Conservation (phyloP, 2,329 filamentous ascomycete species). For the Botryotinia narcissicola region DNA sequence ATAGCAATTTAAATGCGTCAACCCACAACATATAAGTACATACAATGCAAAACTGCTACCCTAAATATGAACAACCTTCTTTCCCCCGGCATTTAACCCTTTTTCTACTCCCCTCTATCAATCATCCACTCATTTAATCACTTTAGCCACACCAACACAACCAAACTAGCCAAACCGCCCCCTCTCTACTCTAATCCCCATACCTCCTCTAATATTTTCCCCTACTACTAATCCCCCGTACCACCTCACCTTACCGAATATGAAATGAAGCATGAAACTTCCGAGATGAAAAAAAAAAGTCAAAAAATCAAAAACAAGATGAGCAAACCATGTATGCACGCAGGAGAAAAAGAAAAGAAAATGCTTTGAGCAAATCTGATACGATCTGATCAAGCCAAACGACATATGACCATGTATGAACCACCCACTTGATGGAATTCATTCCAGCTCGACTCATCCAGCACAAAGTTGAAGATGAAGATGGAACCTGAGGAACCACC, state of each 20-base stretch:
- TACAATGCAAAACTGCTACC: background rate
- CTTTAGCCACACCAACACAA: background rate
- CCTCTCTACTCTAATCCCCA: background rate
- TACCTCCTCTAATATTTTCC: background rate
- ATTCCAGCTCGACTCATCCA: background rate
- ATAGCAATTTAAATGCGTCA: constrained; percentile 16
- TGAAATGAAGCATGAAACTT: background rate
- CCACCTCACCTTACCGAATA: background rate
- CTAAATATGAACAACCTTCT: constrained; percentile 14
- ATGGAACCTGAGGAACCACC: background rate
- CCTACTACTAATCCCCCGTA: background rate
- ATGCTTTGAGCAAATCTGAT: background rate
- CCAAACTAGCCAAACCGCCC: background rate
- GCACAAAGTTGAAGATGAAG: background rate
- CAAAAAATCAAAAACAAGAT: background rate
- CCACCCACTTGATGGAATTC: background rate
- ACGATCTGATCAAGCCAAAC: background rate
- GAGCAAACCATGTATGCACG: constrained; percentile 8
- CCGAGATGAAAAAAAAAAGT: background rate
- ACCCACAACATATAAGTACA: constrained; percentile 20
- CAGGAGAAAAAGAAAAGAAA: background rate
- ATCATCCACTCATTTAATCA: background rate
- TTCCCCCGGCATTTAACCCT: no score
- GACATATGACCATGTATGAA: background rate
- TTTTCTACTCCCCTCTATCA: background rate